A percentile compares a stretch with the other conserved stretches of the same genome.
phyloP scores from a whole-genome alignment of 352 stramenopile species.

The Pythium dissimile region DNA sequence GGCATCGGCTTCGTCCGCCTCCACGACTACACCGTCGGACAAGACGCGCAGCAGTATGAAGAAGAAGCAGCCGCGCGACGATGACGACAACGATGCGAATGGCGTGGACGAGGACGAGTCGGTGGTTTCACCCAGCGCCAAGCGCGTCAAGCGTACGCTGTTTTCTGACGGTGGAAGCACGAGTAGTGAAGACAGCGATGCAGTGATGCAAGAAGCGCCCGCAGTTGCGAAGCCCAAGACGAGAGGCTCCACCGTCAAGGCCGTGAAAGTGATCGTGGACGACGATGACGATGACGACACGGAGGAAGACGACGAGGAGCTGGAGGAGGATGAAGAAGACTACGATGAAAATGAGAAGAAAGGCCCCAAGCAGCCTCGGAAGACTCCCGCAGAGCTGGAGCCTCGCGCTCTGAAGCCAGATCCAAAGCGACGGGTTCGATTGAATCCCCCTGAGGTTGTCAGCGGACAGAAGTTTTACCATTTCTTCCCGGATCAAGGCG shows the following conservation, averaged over 20 bases:
- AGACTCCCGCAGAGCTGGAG: conserved; percentile 29
- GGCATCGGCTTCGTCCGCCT: background rate
- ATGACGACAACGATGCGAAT: background rate
- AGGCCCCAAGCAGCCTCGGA: conserved; percentile 1
- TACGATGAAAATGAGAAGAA: conserved; percentile 13
- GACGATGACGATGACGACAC: conserved; percentile 1
- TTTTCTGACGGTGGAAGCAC: conserved; percentile 55
- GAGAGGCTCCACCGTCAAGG: background rate
- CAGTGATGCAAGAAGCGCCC: background rate
- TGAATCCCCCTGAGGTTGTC: conserved; percentile 50
- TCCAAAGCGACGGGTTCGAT: conserved; percentile 36
- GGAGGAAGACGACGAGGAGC: background rate
- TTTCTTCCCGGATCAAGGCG: conserved; percentile 56
- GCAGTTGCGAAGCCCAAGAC: conserved; percentile 3
- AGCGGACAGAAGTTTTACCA: conserved; percentile 73
- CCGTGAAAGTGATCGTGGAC: background rate
- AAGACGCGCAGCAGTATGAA: conserved; percentile 47
- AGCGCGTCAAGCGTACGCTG: conserved; percentile 61
- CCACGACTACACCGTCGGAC: conserved; percentile 36
- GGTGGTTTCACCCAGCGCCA: conserved; percentile 19
- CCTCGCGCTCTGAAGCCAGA: conserved; percentile 50
- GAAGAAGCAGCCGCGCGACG: conserved; percentile 29
- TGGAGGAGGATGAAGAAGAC: conserved; percentile 8
- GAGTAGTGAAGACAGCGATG: conserved; percentile 60
- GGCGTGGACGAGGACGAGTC: conserved; percentile 2